These are phyloP conservation scores for Manihot esculenta DNA, from an alignment of 441 rosid genomes.

Conservation along the genomic window DNA sequence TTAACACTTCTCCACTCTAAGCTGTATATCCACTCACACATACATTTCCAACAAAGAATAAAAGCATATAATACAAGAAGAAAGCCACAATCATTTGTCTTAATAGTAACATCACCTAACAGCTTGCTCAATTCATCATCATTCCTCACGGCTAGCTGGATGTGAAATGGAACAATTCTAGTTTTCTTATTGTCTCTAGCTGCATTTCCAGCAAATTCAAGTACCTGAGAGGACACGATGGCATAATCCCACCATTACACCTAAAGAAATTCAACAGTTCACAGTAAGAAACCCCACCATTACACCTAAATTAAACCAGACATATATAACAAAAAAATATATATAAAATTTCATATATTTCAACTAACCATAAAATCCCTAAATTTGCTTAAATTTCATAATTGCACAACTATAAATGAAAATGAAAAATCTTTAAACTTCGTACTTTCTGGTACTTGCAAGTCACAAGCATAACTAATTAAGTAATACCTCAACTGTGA, in stretches of 20 bases:
- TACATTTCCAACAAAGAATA: no score
- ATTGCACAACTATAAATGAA: no score
- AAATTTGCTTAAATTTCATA: no score
- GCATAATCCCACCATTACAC: no score
- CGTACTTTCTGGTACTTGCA: no score
- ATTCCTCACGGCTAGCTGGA: slow-evolving; percentile 85
- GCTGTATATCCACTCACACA: no score
- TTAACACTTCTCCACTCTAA: no score
- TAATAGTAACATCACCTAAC: slow-evolving; percentile 81
- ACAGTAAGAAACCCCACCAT: background rate
- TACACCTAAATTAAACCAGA: background rate
- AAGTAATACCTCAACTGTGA: no score
- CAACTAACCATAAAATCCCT: no score
- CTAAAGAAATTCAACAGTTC: background rate
- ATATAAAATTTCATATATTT: background rate
- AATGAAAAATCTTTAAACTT: no score
- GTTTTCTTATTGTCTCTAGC: slow-evolving; percentile 95
- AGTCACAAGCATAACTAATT: no score
- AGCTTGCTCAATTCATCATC: slow-evolving; percentile 94
- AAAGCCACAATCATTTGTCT: background rate
- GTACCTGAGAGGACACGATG: slow-evolving; percentile 45
- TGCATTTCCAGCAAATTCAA: slow-evolving; percentile 92
- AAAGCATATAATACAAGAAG: no score
- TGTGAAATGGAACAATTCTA: slow-evolving; percentile 85
- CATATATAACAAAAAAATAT: background rate